Evolutionary conservation across 2,329 filamentous ascomycete genomes (phyloP).

Genomic region (Pseudonectria buxi): DNA sequence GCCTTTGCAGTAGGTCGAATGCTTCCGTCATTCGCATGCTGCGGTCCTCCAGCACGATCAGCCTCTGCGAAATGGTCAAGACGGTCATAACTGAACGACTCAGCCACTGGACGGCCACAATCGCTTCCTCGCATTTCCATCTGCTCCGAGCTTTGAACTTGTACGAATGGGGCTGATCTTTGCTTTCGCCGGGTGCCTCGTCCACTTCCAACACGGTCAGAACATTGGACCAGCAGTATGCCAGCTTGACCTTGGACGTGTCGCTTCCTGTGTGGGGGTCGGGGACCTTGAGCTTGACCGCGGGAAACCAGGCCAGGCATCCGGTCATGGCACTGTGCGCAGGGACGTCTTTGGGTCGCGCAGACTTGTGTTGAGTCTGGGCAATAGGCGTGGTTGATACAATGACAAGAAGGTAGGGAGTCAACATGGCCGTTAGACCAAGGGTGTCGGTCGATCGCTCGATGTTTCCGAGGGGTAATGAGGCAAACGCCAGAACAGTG

Average conservation of each 20-base stretch:
- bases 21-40: slow-evolving; percentile 88
- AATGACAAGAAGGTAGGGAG: slow-evolving; percentile 90
- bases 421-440: slow-evolving; percentile 90
- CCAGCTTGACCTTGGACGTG: slow-evolving; percentile 76
- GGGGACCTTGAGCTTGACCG: slow-evolving; percentile 79
- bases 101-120: slow-evolving; percentile 95
- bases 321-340: slow-evolving; percentile 90
- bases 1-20: slow-evolving; percentile 84
- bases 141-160: slow-evolving; percentile 76
- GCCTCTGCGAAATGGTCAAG: slow-evolving; percentile 85
- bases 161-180: slow-evolving; percentile 70
- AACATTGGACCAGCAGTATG: slow-evolving; percentile 99
- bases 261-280: slow-evolving; percentile 61
- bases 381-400: slow-evolving; percentile 95
- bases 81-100: slow-evolving; percentile 88
- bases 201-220: slow-evolving; percentile 87
- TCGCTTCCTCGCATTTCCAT: slow-evolving; percentile 91
- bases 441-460: slow-evolving; percentile 81
- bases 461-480: slow-evolving; percentile 87
- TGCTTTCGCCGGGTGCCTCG: slow-evolving; percentile 59
- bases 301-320: slow-evolving; percentile 94
- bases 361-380: slow-evolving; percentile 91
- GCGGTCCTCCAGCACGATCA: slow-evolving; percentile 87
- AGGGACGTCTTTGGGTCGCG: slow-evolving; percentile 82
- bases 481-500: slow-evolving; percentile 85